Conservation (phyloP, 305 asterid species). For the Nicotiana rustica region DNA sequence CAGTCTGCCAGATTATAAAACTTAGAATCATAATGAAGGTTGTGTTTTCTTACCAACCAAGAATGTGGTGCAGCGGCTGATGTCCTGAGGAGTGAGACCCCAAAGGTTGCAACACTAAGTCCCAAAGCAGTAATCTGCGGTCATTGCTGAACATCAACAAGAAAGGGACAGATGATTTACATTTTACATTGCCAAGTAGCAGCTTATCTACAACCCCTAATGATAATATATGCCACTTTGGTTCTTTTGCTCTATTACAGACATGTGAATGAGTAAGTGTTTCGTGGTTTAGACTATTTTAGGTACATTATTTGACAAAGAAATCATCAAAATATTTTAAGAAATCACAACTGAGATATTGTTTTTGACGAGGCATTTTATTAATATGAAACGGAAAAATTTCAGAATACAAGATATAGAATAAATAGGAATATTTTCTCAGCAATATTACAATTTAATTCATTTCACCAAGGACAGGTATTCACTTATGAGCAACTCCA, state of each 20-base stretch:
- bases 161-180: background rate
- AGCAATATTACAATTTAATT: slow-evolving; percentile 18
- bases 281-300: background rate
- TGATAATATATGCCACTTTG: background rate
- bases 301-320: background rate
- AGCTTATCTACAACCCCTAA: background rate
- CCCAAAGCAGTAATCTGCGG: background rate
- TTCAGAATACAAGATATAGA: slow-evolving; percentile 22
- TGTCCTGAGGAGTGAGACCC: background rate
- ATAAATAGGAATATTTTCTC: background rate
- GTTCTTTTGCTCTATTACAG: background rate
- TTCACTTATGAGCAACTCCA: slow-evolving; percentile 25
- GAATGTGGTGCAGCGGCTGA: too few species aligned
- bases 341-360: background rate
- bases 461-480: background rate
- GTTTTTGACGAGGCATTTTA: background rate
- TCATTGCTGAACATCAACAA: background rate
- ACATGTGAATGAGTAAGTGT: background rate
- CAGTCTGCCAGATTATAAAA: background rate
- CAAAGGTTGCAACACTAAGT: background rate
- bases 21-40: background rate
- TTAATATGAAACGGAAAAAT: background rate
- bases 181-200: background rate
- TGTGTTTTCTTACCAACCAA: background rate
- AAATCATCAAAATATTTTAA: background rate